Conservation (phyloP, 2,329 filamentous ascomycete genomes). For the Trichoderma brevicompactum region DNA sequence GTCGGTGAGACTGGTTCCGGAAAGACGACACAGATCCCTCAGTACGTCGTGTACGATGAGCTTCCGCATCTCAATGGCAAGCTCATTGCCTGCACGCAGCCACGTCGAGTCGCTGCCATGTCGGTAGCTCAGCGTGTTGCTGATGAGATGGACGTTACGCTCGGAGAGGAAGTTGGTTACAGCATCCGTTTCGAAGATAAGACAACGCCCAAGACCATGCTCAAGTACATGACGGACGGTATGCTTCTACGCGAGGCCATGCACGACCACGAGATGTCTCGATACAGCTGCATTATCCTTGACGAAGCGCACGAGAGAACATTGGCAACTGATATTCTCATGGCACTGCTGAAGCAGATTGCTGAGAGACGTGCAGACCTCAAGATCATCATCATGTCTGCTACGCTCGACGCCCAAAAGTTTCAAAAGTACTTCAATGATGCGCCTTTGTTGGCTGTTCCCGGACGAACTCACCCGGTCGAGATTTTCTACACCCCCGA, state of each 20-base stretch:
- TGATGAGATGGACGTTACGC: constrained; percentile 89
- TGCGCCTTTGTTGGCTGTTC: constrained; percentile 89
- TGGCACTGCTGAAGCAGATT: constrained; percentile 94
- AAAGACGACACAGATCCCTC: constrained; percentile 98
- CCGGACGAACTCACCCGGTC: constrained; percentile 92
- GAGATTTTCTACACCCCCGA: constrained; percentile 99
- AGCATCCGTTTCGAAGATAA: constrained; percentile 98
- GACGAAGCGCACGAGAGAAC: constrained; percentile 99
- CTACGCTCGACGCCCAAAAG: constrained; percentile 95
- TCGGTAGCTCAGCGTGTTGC: constrained; percentile 98
- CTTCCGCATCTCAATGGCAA: constrained; percentile 84
- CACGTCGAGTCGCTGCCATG: constrained; percentile 97
- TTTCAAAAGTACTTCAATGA: constrained; percentile 98
- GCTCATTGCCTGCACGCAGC: constrained; percentile 96
- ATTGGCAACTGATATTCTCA: constrained; percentile 93
- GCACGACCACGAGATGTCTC: constrained; percentile 87
- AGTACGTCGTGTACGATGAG: constrained; percentile 97
- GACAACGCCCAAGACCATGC: constrained; percentile 82
- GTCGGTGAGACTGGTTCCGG: constrained; percentile 99
- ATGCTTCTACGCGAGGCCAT: constrained; percentile 97
- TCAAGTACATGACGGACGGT: constrained; percentile 99
- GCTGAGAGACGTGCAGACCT: constrained; percentile 80
- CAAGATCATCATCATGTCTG: constrained; percentile 99
- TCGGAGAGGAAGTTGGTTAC: constrained; percentile 96
- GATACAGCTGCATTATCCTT: constrained; percentile 97